Base-by-base conservation (phyloP, 73 alveolate species). In the Effrenium voratum region DNA sequence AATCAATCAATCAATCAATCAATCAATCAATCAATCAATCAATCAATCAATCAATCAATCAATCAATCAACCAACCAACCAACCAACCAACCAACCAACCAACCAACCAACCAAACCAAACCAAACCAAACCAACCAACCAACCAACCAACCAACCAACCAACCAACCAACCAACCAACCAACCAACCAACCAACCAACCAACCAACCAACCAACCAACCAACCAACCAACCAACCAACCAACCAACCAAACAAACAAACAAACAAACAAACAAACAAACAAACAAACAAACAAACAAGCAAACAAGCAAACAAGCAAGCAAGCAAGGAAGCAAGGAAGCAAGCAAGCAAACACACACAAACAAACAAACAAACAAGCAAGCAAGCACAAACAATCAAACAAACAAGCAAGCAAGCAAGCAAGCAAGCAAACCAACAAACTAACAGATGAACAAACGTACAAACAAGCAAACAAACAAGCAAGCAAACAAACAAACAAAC, bases 131-230 rank as follows among this genome's bases (percentile, higher is more conserved):
- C n/a, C n/a, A n/a, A n/a, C n/a, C 63, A 52, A 52, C 63, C 26
- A 52, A 8, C 8, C 8, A 8, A 52, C 8, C 63, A 52, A 52
- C 63, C 63, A 52, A 52, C 63, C 63, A 52, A 52, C 63, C 63
- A 52, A 52, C 63, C 63, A 52, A 52, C 63, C 63, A 52, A 52
- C 63, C 63, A 52, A 52, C n/a, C n/a, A n/a, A n/a, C n/a, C n/a
- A 52, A 19, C 76, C 76, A 63, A 28, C 76, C 76, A 63, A 28
- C 76, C 76, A 63, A 28, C 76, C 76, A 63, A 28, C 76, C 76
- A 63, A 28, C 76, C 76, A 63, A 63, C 76, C 76, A 63, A 28
- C 76, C 76, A 63, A 28, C 41, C 32, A 63, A 28, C 76, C 76
- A 63, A 52, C 26, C 63, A 52, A 52, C 63, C 63, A 19, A 52